These are phyloP conservation scores for Mycena crocata DNA, from an alignment of 768 basidiomycete genomes.

Conservation along the genomic window DNA sequence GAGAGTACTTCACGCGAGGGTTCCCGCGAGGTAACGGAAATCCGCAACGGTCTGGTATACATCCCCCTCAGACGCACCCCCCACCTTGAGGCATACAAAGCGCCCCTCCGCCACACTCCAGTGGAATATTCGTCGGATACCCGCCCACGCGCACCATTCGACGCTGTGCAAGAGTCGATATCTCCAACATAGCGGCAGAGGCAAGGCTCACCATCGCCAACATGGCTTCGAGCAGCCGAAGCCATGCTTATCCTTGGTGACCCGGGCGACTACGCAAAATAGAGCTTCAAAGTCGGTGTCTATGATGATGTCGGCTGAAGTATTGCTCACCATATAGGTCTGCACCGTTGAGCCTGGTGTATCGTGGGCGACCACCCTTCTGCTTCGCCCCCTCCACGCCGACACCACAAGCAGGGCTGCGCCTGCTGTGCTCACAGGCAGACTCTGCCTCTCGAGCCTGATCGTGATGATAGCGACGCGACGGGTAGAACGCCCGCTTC, in stretches of 20 bases:
- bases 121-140: constrained; percentile 67
- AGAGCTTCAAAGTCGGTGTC: no score
- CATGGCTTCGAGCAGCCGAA: constrained; percentile 64
- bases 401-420: not conserved
- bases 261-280: constrained; percentile 64
- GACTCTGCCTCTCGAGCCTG: constrained; percentile 16
- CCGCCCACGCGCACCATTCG: constrained; percentile 69
- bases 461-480: constrained; percentile 20
- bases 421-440: constrained; percentile 15
- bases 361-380: constrained; percentile 11
- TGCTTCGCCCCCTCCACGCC: not conserved
- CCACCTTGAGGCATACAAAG: constrained; percentile 57
- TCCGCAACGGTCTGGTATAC: constrained; percentile 54
- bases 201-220: constrained; percentile 54
- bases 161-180: constrained; percentile 43
- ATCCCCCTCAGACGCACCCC: constrained; percentile 46
- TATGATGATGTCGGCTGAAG: no score
- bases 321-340: no score
- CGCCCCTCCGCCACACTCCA: constrained; percentile 55
- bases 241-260: constrained; percentile 62
- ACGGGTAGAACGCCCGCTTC: constrained; percentile 17
- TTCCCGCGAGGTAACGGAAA: not conserved
- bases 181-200: not conserved
- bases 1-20: not conserved
- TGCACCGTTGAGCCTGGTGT: constrained; percentile 60